Evolutionary conservation across 495 filamentous ascomycete genomes (phyloP), one percentile per base, ranked within the genome.

Genomic region (Aspergillus bertholletiae): DNA sequence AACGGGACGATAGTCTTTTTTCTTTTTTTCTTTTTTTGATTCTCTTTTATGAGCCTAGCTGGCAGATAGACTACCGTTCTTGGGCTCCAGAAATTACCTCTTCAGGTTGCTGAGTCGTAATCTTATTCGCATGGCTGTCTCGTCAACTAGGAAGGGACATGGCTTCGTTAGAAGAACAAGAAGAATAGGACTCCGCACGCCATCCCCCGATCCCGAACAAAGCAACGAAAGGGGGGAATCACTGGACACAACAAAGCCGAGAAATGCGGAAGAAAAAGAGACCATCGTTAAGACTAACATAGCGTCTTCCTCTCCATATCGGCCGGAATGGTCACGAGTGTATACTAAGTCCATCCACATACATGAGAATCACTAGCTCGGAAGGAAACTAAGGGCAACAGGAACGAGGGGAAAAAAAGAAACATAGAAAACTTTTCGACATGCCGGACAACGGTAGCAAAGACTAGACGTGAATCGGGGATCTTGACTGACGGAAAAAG

Each of bases 311-410:
- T 66, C 71, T 67, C 66, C 67, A 65, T 64, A 67, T 68, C 69
- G 61, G 70, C 70, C 67, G 61, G 69, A 66, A 68, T 65, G 64
- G 66, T 74, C 68, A 70, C 68, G 59, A 63, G 64, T 66, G 70
- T 63, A 70, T 69, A 63, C 46, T 69, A 64, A 60, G 46, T 45
- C 59, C 61, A 65, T 61, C 71, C 65, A 66, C 57, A 55, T 66
- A 63, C 60, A 67, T 65, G 68, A 59, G 68, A 69, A 72, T 70
- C 69, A 62, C 58, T 61, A 72, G 64, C 62, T 70, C 59, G 61
- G 63, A 67, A 69, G 64, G 60, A 58, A 66, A 65, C 26, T 60
- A 55, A 58, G 53, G 50, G 55, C 55, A 55, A 64, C 50, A 43
- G 60, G 39, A 2, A 53, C 58, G 51, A 67, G 50, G 58, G 51